Base-by-base conservation (phyloP, 2,329 filamentous ascomycete genomes). In the Phialemonium atrogriseum region DNA sequence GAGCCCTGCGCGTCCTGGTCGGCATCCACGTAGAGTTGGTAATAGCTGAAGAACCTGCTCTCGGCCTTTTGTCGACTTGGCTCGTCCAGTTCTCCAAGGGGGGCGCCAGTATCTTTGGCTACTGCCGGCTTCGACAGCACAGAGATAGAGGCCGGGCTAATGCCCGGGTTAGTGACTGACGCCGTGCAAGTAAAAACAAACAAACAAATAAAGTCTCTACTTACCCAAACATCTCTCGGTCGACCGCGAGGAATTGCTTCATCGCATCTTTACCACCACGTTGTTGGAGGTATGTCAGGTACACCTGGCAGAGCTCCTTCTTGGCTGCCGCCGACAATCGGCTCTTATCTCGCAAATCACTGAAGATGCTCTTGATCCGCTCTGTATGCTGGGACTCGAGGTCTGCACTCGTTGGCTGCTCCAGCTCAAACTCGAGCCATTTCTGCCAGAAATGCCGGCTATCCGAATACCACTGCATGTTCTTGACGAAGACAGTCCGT, bases 391-490 rank as follows among this genome's bases (percentile, higher is more conserved):
- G 63, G 2, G 64, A 46, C 49, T 89, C 84, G 3, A 70, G 66
- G 30, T 77, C 72, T 2, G 67, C 60, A 39, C 64, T 78, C 2
- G 79, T 80, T 9, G 84, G 81, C 54, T 94, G 88, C 35, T 84
- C 77, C 29, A 93, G 66, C 62, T 98, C 91, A 50, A 98, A 94
- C 36, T 81, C 67, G 33, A 96, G 72, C 67, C 87, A 96, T 49
- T 76, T 84, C 45, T 78, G 69, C 89, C 91, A 98, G 66, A 96
- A 96, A 25, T 84, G 68, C 20, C 78, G 74, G 55, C 87, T 94
- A 51, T 91, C 84, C 3, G 80, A 69, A 52, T 93, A 94, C 68
- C 78, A 85, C 51, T 87, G 78, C 34, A 83, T 70, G 46, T 94
- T 89, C 56, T 80, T 82, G 39, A 77, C 63, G 62, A 89, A 96